phyloP scores from a whole-genome alignment of 1,284 basidiomycete species.

The Salmacisia buchloeana region DNA sequence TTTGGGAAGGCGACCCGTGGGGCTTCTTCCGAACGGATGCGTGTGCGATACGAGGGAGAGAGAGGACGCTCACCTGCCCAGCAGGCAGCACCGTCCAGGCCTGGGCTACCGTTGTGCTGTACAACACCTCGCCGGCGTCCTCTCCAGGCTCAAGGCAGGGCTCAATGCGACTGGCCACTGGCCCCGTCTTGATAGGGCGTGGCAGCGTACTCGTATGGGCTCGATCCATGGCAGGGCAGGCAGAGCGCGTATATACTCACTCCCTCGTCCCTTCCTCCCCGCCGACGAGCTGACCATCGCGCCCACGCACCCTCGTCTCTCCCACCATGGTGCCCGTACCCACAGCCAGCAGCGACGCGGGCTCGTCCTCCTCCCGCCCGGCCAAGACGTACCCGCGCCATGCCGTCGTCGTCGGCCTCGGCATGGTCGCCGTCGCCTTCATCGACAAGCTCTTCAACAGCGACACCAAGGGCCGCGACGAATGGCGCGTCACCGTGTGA shows the following conservation, averaged over 20 bases:
- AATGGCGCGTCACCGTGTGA: slow-evolving; percentile 30
- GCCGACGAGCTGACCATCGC: neutral
- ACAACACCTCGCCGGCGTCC: no score
- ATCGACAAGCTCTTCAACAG: slow-evolving; percentile 41
- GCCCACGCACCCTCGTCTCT: no score
- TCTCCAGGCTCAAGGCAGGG: neutral
- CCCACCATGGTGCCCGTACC: slow-evolving; percentile 2
- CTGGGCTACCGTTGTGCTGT: no score
- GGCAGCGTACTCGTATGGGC: no score
- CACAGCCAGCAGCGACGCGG: neutral
- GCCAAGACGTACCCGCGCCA: neutral
- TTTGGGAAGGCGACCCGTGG: no score
- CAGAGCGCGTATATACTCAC: no score
- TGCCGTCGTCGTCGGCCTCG: slow-evolving; percentile 61
- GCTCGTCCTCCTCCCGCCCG: neutral
- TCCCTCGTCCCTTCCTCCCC: neutral
- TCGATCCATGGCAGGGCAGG: no score
- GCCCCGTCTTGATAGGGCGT: no score
- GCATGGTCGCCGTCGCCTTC: slow-evolving; percentile 65
- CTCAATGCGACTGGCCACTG: neutral
- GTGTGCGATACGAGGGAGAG: no score
- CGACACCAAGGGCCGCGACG: slow-evolving; percentile 28
- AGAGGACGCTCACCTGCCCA: neutral
- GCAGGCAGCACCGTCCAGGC: no score
- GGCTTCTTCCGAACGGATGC: no score